phyloP scores from a whole-genome alignment of 1,139 yeast species.

The Pichia sp. region DNA sequence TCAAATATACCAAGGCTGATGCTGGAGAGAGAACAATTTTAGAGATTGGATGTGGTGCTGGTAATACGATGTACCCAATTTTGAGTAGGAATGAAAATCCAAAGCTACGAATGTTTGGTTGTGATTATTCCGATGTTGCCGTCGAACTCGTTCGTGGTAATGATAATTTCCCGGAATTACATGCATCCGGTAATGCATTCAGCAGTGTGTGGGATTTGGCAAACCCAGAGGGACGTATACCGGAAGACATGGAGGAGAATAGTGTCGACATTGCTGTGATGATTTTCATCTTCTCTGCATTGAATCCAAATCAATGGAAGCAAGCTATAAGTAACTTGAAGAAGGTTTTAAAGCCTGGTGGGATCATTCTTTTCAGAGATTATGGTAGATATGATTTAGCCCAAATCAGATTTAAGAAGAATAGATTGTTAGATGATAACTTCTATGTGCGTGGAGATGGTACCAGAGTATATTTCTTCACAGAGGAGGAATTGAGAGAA shows the following conservation, averaged over 20 bases:
- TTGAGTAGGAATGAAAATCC: constrained; percentile 75
- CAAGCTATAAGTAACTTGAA: constrained; percentile 66
- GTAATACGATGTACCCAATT: constrained; percentile 91
- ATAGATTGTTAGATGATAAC: constrained; percentile 80
- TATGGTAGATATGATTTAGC: constrained; percentile 96
- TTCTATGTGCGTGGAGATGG: constrained; percentile 98
- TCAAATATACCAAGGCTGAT: constrained; percentile 64
- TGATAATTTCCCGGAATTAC: constrained; percentile 43
- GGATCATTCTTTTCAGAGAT: constrained; percentile 82
- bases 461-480: constrained; percentile 92
- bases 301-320: constrained; percentile 88
- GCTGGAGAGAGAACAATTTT: constrained; percentile 67
- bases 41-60: constrained; percentile 98
- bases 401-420: constrained; percentile 87
- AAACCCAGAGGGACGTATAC: constrained; percentile 63
- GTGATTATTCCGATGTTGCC: constrained; percentile 87
- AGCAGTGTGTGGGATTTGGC: constrained; percentile 97
- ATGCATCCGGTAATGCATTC: constrained; percentile 37
- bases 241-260: constrained; percentile 74
- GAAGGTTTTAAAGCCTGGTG: constrained; percentile 84
- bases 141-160: constrained; percentile 72
- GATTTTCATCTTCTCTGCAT: constrained; percentile 90
- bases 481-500: constrained; percentile 79
- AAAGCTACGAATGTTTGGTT: constrained; percentile 69
- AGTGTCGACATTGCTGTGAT: constrained; percentile 87